A percentile compares a stretch with the other conserved stretches of the same genome.
Evolutionary conservation across 169 alveolate genomes (phyloP).

Genomic region (Eimeria necatrix): DNA sequence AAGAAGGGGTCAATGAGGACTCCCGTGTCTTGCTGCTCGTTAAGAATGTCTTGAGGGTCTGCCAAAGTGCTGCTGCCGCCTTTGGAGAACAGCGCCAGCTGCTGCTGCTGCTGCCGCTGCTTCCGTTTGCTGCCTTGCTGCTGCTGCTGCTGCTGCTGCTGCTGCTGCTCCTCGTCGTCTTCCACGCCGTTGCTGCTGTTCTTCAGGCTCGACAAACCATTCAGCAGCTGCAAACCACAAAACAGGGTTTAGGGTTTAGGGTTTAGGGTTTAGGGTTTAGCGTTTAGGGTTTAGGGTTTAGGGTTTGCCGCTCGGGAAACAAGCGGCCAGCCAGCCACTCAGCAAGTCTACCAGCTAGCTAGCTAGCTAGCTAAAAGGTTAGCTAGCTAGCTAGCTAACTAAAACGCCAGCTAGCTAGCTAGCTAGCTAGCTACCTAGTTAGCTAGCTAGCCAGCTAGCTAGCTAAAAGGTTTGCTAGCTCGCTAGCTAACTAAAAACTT

Average conservation of each 20-base stretch:
- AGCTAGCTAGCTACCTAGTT: no score
- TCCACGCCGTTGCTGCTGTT: not conserved
- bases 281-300: conserved; percentile 36
- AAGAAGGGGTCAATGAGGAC: conserved; percentile 52
- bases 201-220: not conserved
- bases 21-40: conserved; percentile 14
- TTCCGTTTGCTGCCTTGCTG: conserved; percentile 2
- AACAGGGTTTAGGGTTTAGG: not conserved
- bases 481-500: no score
- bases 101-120: conserved; percentile 43
- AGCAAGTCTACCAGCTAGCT: no score
- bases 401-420: no score
- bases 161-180: conserved; percentile 6
- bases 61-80: conserved; percentile 51
- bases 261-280: conserved; percentile 43
- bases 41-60: not conserved
- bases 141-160: not conserved
- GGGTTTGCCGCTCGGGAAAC: no score
- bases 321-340: no score
- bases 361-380: no score
- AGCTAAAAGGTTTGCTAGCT: no score
- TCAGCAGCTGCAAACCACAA: conserved; percentile 16
- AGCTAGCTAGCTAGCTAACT: no score
- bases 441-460: no score
- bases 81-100: conserved; percentile 26